These are phyloP conservation scores for Suaeda aralocaspica DNA, from an alignment of 148 eudicot species.

Conservation along the genomic window DNA sequence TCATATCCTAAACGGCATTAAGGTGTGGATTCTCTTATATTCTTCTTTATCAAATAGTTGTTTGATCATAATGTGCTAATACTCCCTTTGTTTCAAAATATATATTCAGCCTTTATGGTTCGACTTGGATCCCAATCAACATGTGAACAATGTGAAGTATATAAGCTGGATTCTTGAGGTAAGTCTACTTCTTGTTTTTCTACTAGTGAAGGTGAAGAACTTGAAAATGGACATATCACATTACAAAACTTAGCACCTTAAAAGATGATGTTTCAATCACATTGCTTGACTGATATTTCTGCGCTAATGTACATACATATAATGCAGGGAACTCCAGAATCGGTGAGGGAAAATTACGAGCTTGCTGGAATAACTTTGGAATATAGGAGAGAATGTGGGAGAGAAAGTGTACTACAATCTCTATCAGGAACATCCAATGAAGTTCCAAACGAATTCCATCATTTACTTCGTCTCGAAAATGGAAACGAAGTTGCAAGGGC, in stretches of 20 bases:
- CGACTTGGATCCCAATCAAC: slow-evolving; percentile 80
- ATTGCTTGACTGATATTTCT: too few relatives aligned
- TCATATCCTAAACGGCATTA: slow-evolving; percentile 24
- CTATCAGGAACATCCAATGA: slow-evolving; percentile 42
- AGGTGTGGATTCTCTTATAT: slow-evolving; percentile 15
- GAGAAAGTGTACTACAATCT: slow-evolving; percentile 54
- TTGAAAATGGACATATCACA: too few relatives aligned
- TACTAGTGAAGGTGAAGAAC: too few relatives aligned
- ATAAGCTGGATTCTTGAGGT: slow-evolving; percentile 88
- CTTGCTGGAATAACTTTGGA: slow-evolving; percentile 47
- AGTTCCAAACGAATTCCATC: slow-evolving; percentile 26
- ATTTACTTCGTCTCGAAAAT: slow-evolving; percentile 36
- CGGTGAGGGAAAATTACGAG: slow-evolving; percentile 49
- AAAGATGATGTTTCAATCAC: too few relatives aligned
- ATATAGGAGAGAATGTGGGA: slow-evolving; percentile 67
- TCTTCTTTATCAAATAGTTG: background rate
- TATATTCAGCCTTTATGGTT: slow-evolving; percentile 62
- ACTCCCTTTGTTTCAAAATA: background rate
- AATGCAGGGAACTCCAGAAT: slow-evolving; percentile 46
- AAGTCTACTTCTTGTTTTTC: background rate
- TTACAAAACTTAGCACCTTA: too few relatives aligned
- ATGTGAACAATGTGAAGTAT: slow-evolving; percentile 72
- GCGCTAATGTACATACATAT: slow-evolving; percentile 8
- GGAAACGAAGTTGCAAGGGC: slow-evolving; percentile 74
- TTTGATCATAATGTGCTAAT: too few relatives aligned